Evolutionary conservation across 192 early-diverging fungal genomes (phyloP).

Genomic region (Podila horticola): DNA sequence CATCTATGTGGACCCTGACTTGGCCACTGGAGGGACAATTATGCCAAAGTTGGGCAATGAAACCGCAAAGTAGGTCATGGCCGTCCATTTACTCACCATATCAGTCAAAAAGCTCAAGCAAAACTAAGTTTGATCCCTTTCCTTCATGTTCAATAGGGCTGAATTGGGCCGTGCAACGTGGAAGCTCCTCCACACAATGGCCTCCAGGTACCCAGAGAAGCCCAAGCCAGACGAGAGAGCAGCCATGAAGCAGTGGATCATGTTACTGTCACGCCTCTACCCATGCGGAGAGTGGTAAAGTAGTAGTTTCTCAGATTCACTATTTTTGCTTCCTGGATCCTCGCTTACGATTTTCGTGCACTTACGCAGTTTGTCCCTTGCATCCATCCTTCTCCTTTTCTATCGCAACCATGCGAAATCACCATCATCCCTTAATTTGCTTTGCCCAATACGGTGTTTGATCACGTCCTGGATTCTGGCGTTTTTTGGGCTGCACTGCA

Average conservation of each 20-base stretch:
- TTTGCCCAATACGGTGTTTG: background rate
- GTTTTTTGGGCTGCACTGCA: background rate
- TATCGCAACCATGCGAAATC: too few relatives aligned
- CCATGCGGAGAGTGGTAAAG: slow-evolving; percentile 94
- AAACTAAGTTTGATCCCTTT: background rate
- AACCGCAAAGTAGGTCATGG: slow-evolving; percentile 53
- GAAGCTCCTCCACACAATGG: slow-evolving; percentile 95
- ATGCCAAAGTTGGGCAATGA: slow-evolving; percentile 57
- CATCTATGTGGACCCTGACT: slow-evolving; percentile 29
- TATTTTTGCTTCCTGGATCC: background rate
- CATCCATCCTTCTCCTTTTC: background rate
- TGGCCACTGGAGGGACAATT: slow-evolving; percentile 45
- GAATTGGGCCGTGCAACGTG: slow-evolving; percentile 91
- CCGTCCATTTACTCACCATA: background rate
- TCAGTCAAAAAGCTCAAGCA: too few relatives aligned
- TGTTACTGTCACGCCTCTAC: slow-evolving; percentile 86
- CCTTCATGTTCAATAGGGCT: slow-evolving; percentile 61
- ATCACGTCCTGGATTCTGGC: background rate
- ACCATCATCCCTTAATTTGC: slow-evolving; percentile 3
- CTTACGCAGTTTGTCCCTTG: background rate
- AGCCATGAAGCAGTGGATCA: slow-evolving; percentile 83
- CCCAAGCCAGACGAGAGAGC: slow-evolving; percentile 81
- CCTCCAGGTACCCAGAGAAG: slow-evolving; percentile 82
- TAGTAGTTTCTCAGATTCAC: too few relatives aligned
- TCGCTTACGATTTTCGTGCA: background rate